Conservation (phyloP, 805 yeast species). For the Candida khao-thaluensis region DNA sequence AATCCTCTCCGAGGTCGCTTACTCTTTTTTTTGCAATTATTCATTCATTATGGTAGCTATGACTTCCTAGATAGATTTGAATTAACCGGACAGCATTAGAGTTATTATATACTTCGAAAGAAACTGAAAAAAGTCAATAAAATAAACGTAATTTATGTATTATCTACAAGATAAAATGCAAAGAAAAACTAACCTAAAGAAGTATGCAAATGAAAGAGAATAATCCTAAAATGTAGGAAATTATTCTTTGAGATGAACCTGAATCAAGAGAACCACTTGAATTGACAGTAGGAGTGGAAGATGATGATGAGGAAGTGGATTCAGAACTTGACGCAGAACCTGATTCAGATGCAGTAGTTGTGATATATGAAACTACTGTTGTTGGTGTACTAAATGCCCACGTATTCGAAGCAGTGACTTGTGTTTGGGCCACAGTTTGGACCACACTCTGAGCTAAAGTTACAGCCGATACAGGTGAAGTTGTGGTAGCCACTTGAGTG, state of each 20-base stretch:
- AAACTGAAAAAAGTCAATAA: too few relatives aligned
- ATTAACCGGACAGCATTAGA: too few relatives aligned
- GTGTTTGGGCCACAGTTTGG: too few relatives aligned
- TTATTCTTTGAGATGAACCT: constrained; percentile 2
- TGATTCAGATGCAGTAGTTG: neutral
- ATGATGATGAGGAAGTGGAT: neutral
- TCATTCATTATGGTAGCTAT: neutral
- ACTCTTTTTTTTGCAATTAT: constrained; percentile 34
- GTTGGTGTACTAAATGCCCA: neutral
- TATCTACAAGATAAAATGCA: too few relatives aligned
- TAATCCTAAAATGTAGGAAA: constrained; percentile 7
- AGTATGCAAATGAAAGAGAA: constrained; percentile 1
- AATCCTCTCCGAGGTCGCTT: constrained; percentile 26
- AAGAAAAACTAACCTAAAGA: too few relatives aligned
- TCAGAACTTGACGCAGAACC: neutral
- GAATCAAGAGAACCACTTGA: constrained; percentile 11
- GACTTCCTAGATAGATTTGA: too few relatives aligned
- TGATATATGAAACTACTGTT: neutral
- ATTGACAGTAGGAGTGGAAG: constrained; percentile 2
- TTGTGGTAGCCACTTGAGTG: neutral
- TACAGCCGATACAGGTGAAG: neutral
- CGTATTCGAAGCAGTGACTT: too few relatives aligned
- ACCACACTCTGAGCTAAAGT: too few relatives aligned
- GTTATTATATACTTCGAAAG: too few relatives aligned
- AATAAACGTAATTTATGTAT: neutral